Evolutionary conservation across 495 filamentous ascomycete genomes (phyloP), one percentile per base, ranked within the genome.

Genomic region (Xylaria palmicola): DNA sequence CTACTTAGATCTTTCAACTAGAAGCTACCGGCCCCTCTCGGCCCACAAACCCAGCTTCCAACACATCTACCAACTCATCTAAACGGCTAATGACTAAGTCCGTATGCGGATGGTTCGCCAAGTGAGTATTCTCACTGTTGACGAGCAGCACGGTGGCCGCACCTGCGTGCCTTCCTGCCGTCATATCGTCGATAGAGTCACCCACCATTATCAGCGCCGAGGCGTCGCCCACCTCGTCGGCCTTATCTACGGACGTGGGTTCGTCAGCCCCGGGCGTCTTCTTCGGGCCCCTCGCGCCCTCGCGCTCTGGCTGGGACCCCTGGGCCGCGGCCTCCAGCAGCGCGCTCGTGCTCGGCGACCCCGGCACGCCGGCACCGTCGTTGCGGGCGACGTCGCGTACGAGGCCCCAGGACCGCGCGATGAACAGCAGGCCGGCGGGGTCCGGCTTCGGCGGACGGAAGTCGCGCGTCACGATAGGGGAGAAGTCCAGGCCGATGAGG

Each of bases 181-280:
- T 91, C 84, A 98, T 92, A 71, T 98, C 94, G 69, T 98, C 94
- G 53, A 95, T 83, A 54, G 88, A 92, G 68, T 98, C 93, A 6
- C 93, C 93, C 12, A 93, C 86, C 86, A 82, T 89, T 34, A 79
- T 79, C 13, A 79, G 47, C 8, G 54, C 61, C 60, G 75, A 78
- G 15, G 78, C 77, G 54, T 82, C 79, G n/a, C 75, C 75, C 1
- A 79, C 74, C 26, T 67, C 66, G 26, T 75, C 60, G 2, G 61
- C 74, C 15, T 61, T 29, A 0, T 60, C 49, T 47, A 66, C 44
- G 7, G 54, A 57, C 4, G 17, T 26, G 10, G 0, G 13, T 4
- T 54, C 29, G 15, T n/a, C 32, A 0, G 7, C n/a, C n/a, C n/a
- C 1, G 1, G 9, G 0, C 45, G 24, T 2, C 1, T 7, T 7